Conservation (phyloP, 805 yeast species). For the Teunomyces aglyptinius region DNA sequence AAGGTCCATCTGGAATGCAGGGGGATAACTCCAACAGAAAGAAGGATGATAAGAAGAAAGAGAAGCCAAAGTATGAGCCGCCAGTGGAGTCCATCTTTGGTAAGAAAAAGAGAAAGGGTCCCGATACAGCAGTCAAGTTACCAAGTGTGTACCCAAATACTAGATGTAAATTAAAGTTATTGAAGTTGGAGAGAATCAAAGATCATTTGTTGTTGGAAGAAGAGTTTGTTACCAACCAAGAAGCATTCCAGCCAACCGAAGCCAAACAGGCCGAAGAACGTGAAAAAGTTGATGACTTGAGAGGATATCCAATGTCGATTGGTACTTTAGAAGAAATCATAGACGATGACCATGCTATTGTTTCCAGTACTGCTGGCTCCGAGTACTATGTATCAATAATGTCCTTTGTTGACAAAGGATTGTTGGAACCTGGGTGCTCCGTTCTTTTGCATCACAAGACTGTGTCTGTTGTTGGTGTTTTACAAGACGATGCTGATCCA, state of each 20-base stretch:
- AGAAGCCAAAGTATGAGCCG: constrained; percentile 97
- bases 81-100: constrained; percentile 95
- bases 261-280: constrained; percentile 96
- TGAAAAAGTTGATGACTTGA: constrained; percentile 88
- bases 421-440: constrained; percentile 95
- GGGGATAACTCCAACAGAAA: constrained; percentile 43
- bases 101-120: constrained; percentile 90
- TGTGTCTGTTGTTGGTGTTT: constrained; percentile 95
- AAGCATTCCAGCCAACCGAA: constrained; percentile 91
- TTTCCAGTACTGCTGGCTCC: constrained; percentile 92
- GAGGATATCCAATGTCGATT: constrained; percentile 95
- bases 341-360: constrained; percentile 98
- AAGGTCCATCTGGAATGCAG: constrained; percentile 56
- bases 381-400: constrained; percentile 95
- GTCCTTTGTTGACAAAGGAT: constrained; percentile 94
- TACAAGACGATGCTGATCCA: constrained; percentile 97
- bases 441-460: constrained; percentile 94
- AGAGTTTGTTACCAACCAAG: constrained; percentile 93
- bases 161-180: constrained; percentile 85
- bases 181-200: constrained; percentile 93
- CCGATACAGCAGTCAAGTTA: constrained; percentile 77
- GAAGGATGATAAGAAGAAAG: constrained; percentile 64
- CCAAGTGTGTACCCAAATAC: constrained; percentile 91
- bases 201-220: constrained; percentile 94
- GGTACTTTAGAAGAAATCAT: constrained; percentile 96